Evolutionary conservation across 2,329 filamentous ascomycete genomes (phyloP), one percentile per base, ranked within the genome.

Genomic region (Fusarium gaditjirri): DNA sequence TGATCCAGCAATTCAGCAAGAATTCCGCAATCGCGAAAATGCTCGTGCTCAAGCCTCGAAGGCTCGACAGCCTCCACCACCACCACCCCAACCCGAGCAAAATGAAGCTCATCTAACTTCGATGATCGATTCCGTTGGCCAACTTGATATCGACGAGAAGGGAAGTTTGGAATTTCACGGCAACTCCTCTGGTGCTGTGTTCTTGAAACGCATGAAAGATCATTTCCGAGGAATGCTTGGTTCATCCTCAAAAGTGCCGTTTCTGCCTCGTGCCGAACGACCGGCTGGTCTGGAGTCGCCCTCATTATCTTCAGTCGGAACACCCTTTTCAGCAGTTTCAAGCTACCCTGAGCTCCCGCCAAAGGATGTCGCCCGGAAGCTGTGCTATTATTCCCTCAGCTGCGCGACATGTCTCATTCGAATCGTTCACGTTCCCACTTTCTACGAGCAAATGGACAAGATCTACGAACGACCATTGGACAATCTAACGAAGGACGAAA

Each of bases 141-240:
- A 95, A 79, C 87, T 99, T 23, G 95, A 98, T 77, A 87, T 98
- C 38, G 94, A 97, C 76, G 95, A 98, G 75, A 90, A 91, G 76
- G 95, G 95, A 44, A 91, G 96, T 75, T 97, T 94, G 91, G 95
- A 98, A 81, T 99, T 97, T 77, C 94, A 97, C 78, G 96, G 96
- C 52, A 93, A 93, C 71, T 98, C 95, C 0, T 98, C 96, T 1
- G 95, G 95, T 6, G 88, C 95, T 46, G 94, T 95, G 70, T 99
- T 98, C 80, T 88, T 98, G 75, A 89, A 90, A 71, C 91, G 93
- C 60, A 92, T 99, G 88, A 92, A 94, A 76, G 93, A 97, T 77
- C 93, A 97, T 78, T 93, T 98, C 73, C 92, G 93, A 47, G 90
- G 91, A 68, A 86, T 96, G 72, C 87, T 96, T 52, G 91, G 91